Evolutionary conservation across 495 filamentous ascomycete genomes (phyloP).

Genomic region (Trichoderma parareesei): DNA sequence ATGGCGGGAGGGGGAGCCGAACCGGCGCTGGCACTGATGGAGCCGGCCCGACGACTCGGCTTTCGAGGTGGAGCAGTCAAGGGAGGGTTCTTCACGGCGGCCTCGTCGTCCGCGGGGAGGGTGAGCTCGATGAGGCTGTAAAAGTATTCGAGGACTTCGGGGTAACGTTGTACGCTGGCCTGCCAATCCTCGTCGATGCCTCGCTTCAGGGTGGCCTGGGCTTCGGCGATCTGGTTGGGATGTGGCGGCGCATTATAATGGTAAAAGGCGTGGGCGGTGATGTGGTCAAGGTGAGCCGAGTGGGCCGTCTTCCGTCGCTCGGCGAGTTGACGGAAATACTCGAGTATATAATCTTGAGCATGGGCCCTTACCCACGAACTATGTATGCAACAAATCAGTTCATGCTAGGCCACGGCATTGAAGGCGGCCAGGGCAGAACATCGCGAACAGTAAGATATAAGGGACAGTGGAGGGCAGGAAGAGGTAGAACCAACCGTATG

Average conservation of each 20-base stretch:
- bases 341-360: constrained; percentile 60
- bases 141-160: constrained; percentile 67
- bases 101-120: constrained; percentile 46
- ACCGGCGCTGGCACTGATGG: constrained; percentile 19
- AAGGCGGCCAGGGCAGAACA: not conserved
- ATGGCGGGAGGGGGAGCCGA: constrained; percentile 3
- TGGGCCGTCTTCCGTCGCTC: constrained; percentile 52
- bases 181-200: constrained; percentile 71
- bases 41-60: constrained; percentile 3
- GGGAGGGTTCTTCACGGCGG: constrained; percentile 46
- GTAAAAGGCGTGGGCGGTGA: constrained; percentile 50
- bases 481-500: constrained; percentile 45
- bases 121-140: constrained; percentile 55
- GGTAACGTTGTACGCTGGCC: constrained; percentile 58
- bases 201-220: constrained; percentile 51
- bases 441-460: no score
- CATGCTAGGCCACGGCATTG: not conserved
- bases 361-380: constrained; percentile 56
- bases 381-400: not conserved
- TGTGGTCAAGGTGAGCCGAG: constrained; percentile 44
- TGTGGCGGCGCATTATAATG: constrained; percentile 47
- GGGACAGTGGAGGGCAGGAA: not conserved
- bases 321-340: constrained; percentile 55
- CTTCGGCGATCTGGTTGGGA: constrained; percentile 48
- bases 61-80: constrained; percentile 36